Base-by-base conservation (phyloP, 768 basidiomycete species). In the Paxillus ammoniavirescens region DNA sequence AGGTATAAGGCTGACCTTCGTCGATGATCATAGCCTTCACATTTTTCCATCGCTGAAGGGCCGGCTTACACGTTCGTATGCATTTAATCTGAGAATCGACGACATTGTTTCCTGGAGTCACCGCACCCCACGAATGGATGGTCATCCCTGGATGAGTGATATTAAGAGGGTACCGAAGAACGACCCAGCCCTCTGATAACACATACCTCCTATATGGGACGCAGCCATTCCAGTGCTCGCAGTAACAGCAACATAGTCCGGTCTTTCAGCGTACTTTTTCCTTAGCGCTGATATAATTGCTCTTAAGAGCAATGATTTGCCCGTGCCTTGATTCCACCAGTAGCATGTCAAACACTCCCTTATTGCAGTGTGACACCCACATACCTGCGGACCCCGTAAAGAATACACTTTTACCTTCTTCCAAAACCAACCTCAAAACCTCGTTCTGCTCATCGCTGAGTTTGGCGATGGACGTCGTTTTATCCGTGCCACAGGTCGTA, bases 351-450 rank as follows among this genome's bases (percentile, higher is more conserved):
- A 31, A 8, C 23, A 43, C 12, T 10, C 10, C 33, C n/a, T 26
- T 8, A 17, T 23, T 8, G n/a, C 8, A 37, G 8, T 5, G 47
- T 23, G 30, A 10, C 30, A 6, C 8, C 26, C 12, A 61, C 75
- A 47, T 56, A 84, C 84, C 84, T n/a, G 85, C 85, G 5, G 80
- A 78, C 4, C 85, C 85, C 8, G 85, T 86, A 63, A 86, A 86
- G 69, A 87, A 86, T 14, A 87, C 75, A 45, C 70, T 84, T 68
- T 81, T 77, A 10, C 76, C 79, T 33, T 81, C 77, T 2, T 84
- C 78, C 9, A 86, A 78, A 3, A 75, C 77, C 67, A 84, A 71
- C 37, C 68, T 65, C 43, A 85, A 59, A 0, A 87, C 79, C 30
- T 65, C 65, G 38, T 73, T 70, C 62, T 87, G 85, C 56, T 86